Conservation (phyloP, 2,329 filamentous ascomycete species). For the Bipolaris gigantea region DNA sequence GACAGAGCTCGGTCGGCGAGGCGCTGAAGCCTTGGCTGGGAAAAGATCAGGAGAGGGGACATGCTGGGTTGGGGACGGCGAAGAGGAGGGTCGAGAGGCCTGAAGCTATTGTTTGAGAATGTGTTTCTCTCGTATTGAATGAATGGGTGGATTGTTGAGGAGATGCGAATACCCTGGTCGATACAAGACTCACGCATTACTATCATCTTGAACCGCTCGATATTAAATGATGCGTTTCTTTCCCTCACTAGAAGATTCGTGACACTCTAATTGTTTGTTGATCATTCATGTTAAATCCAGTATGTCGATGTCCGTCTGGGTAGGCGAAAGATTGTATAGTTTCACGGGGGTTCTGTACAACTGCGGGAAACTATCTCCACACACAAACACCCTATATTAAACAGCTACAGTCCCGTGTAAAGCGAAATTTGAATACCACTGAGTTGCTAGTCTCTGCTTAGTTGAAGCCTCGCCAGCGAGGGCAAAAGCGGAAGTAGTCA, state of each 20-base stretch:
- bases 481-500: too few species aligned
- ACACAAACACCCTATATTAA: too few species aligned
- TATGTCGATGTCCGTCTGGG: too few species aligned
- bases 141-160: background rate
- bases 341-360: too few species aligned
- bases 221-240: background rate
- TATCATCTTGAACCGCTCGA: background rate
- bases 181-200: background rate
- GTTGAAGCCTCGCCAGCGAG: too few species aligned
- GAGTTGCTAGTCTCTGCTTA: too few species aligned
- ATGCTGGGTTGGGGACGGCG: constrained; percentile 35
- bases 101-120: constrained; percentile 30
- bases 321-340: too few species aligned
- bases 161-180: background rate
- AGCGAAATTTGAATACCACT: too few species aligned
- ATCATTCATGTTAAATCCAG: too few species aligned
- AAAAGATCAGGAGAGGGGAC: constrained; percentile 69
- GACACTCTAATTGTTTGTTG: too few species aligned
- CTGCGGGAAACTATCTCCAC: too few species aligned
- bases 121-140: background rate
- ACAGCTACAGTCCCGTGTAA: too few species aligned
- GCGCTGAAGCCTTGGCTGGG: constrained; percentile 95
- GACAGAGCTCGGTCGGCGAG: constrained; percentile 80
- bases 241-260: background rate
- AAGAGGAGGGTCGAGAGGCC: constrained; percentile 36